phyloP scores from a whole-genome alignment of 2,329 filamentous ascomycete species.

The Chrysoporthe cubensis region DNA sequence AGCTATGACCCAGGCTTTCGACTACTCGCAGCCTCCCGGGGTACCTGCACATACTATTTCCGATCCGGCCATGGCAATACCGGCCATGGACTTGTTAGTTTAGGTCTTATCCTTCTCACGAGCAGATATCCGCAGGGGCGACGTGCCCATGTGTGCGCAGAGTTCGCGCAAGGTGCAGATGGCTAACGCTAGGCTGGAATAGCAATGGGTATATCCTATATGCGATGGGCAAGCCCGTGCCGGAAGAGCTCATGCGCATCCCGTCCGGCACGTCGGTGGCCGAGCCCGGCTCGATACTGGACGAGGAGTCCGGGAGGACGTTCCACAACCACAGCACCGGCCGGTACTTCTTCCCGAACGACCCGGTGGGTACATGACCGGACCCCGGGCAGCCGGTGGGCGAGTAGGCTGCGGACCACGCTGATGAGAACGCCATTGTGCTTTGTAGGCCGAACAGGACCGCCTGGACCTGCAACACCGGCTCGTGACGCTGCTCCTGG shows the following conservation, averaged over 20 bases:
- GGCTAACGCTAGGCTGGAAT: background rate
- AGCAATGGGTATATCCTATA: slow-evolving; percentile 25
- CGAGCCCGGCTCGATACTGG: slow-evolving; percentile 21
- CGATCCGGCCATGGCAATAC: background rate
- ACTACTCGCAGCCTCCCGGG: background rate
- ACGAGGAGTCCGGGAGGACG: slow-evolving; percentile 25
- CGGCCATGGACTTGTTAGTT: slow-evolving; percentile 11
- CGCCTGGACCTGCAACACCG: slow-evolving; percentile 45
- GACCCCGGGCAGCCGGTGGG: no score
- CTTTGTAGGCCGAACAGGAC: slow-evolving; percentile 35
- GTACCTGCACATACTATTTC: background rate
- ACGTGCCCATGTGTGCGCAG: background rate
- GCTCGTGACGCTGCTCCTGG: slow-evolving; percentile 43
- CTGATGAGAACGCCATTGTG: background rate
- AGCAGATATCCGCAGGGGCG: background rate
- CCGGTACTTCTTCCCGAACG: slow-evolving; percentile 39
- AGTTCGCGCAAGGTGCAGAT: background rate
- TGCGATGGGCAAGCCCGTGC: slow-evolving; percentile 17
- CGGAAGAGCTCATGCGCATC: slow-evolving; percentile 25
- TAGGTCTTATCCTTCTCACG: background rate
- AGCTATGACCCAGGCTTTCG: background rate
- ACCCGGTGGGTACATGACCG: slow-evolving; percentile 30
- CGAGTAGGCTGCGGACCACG: no score
- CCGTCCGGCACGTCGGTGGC: slow-evolving; percentile 22
- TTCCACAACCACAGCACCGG: slow-evolving; percentile 27